Percentiles rank a stretch among this genome's conserved stretches.
These are phyloP conservation scores for Lentinula novae-zelandiae DNA, from an alignment of 1,284 basidiomycete species.

Conservation along the genomic window DNA sequence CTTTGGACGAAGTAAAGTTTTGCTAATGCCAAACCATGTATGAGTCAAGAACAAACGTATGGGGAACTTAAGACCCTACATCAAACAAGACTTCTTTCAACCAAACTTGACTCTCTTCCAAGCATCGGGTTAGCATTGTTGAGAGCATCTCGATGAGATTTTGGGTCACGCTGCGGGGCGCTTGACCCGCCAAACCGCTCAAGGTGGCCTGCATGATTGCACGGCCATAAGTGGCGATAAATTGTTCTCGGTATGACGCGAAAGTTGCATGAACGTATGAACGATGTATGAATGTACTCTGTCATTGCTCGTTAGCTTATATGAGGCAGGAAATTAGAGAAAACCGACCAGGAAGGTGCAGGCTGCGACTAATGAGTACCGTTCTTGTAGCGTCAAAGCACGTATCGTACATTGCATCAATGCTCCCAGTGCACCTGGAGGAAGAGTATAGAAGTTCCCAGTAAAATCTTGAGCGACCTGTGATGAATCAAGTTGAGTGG, in stretches of 20 bases:
- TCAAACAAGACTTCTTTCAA: constrained; percentile 67
- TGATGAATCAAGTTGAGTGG: constrained; percentile 4
- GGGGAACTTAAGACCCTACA: constrained; percentile 37
- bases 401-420: constrained; percentile 71
- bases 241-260: constrained; percentile 16
- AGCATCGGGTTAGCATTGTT: constrained; percentile 54
- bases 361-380: constrained; percentile 82
- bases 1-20: constrained; percentile 63
- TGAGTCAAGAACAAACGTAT: constrained; percentile 1
- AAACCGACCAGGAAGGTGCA: constrained; percentile 75
- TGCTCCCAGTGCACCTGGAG: constrained; percentile 62
- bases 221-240: constrained; percentile 64
- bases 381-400: constrained; percentile 75
- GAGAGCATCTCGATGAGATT: constrained; percentile 82
- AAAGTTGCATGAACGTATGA: constrained; percentile 52
- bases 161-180: constrained; percentile 78
- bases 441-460: constrained; percentile 63
- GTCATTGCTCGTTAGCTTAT: background rate
- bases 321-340: background rate
- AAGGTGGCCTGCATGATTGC: constrained; percentile 70
- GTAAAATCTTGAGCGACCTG: constrained; percentile 77
- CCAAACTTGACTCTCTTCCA: constrained; percentile 59
- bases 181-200: constrained; percentile 74
- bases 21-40: constrained; percentile 32
- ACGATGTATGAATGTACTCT: constrained; percentile 63